Conservation (phyloP, 768 basidiomycete genomes). For the Leccinum longicurvipes region DNA sequence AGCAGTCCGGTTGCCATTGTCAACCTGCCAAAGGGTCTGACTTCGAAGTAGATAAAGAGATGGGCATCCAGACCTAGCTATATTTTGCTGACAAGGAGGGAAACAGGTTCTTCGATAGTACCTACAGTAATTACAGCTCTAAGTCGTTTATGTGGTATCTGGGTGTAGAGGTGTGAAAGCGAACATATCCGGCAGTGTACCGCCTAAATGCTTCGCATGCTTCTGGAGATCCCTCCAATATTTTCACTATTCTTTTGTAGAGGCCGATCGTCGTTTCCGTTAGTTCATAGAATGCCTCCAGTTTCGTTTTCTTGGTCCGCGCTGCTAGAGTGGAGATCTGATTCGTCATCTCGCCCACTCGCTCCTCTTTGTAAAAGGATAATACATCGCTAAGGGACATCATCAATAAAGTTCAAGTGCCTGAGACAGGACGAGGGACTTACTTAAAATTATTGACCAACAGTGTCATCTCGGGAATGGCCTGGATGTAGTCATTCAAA, state of each 20-base stretch:
- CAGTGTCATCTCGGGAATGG: not conserved
- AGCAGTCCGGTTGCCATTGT: no score
- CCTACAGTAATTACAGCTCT: no score
- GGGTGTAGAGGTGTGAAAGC: not conserved
- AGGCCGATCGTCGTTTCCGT: not conserved
- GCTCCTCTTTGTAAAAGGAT: not conserved
- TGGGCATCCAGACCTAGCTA: no score
- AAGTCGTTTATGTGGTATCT: not conserved
- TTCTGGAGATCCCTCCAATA: not conserved
- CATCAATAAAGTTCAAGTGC: not conserved
- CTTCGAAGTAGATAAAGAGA: no score
- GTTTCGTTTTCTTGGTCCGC: not conserved
- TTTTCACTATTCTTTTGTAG: not conserved
- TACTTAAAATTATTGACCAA: not conserved
- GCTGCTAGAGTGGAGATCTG: not conserved
- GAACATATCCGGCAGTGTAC: not conserved
- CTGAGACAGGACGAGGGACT: not conserved
- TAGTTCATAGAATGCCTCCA: not conserved
- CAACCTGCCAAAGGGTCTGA: no score
- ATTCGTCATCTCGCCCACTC: not conserved
- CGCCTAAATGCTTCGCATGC: not conserved
- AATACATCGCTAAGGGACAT: not conserved
- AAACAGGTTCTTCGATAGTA: no score
- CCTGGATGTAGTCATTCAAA: not conserved
- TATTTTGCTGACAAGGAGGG: no score